Conservation (phyloP, 108 stramenopile species). For the Nitzschia sp. region DNA sequence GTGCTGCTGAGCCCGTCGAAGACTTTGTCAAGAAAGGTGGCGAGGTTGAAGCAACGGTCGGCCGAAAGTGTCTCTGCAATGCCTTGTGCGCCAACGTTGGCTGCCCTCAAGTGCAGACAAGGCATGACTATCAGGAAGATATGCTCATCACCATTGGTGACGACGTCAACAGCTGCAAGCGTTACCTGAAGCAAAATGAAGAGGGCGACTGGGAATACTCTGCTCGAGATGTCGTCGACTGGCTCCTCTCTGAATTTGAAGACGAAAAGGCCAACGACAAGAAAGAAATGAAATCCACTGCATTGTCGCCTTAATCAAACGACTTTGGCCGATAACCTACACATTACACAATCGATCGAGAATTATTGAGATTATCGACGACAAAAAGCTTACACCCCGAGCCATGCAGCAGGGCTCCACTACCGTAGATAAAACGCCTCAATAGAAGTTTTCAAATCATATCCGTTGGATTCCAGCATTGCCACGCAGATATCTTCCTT, state of each 20-base stretch:
- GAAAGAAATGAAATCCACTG: not conserved
- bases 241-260: constrained; percentile 40
- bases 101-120: constrained; percentile 41
- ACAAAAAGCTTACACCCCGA: not conserved
- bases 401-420: not conserved
- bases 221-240: constrained; percentile 45
- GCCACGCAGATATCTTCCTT: constrained; percentile 47
- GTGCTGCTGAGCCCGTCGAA: constrained; percentile 46
- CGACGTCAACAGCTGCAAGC: constrained; percentile 40
- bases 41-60: constrained; percentile 32
- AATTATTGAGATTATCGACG: not conserved
- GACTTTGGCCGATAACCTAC: not conserved
- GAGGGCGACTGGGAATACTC: constrained; percentile 38
- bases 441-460: constrained; percentile 47
- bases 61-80: constrained; percentile 60
- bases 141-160: constrained; percentile 50
- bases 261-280: not conserved
- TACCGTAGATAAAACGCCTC: constrained; percentile 40
- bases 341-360: too few relatives aligned
- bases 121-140: constrained; percentile 10
- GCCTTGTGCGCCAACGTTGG: constrained; percentile 55
- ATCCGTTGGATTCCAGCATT: constrained; percentile 38
- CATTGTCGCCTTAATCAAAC: not conserved
- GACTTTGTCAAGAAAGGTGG: constrained; percentile 49
- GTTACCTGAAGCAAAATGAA: constrained; percentile 40